Base-by-base conservation (phyloP, 164 flowering plant genomes). In the Stephania cephalantha region DNA sequence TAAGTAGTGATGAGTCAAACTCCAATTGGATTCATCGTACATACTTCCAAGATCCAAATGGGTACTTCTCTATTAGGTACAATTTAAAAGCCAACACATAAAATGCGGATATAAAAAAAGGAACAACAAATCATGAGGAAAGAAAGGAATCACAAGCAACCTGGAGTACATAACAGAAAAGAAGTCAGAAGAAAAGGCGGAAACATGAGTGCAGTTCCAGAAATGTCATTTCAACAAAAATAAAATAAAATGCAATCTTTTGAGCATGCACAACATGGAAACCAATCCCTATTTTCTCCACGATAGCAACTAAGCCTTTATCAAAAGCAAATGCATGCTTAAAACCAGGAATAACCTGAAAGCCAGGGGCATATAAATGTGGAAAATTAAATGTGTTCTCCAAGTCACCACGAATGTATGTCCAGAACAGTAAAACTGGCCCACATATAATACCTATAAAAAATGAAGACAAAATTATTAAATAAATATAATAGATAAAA, bases 341-440 rank as follows among this genome's bases (percentile, higher is more conserved):
- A 72, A 72, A 63, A 77, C 9, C 64, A 77, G 48, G 58, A 76
- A 25, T 68, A 84, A 95, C 99, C 97, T 90, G 78, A 82, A 95
- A 95, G 13, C 97, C 99, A 76, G 93, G 91, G 45, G 95, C 84
- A 73, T 84, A 79, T 69, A 95, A 82, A 79, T 90, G 76, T 58
- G 93, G 93, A 73, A 93, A 95, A 75, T 85, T 85, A 76, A 89
- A 46, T 2, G 90, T 84, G 82, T 71, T 78, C 83, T 80, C 85
- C 85, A 88, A 75, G 83, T 95, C 99, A 48, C 99, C 98, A 48
- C 87, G 83, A 63, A 92, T 29, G 81, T 85, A 86, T 79, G 98
- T 90, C 99, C 97, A 92, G 35, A 95, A 70, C 71, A 93, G 81
- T 80, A 95, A 83, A 76, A 90, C n/a, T 30, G 98, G 98, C 70